Evolutionary conservation across 352 stramenopile genomes (phyloP), one percentile per base, ranked within the genome.

Genomic region (Phytophthora idaei): DNA sequence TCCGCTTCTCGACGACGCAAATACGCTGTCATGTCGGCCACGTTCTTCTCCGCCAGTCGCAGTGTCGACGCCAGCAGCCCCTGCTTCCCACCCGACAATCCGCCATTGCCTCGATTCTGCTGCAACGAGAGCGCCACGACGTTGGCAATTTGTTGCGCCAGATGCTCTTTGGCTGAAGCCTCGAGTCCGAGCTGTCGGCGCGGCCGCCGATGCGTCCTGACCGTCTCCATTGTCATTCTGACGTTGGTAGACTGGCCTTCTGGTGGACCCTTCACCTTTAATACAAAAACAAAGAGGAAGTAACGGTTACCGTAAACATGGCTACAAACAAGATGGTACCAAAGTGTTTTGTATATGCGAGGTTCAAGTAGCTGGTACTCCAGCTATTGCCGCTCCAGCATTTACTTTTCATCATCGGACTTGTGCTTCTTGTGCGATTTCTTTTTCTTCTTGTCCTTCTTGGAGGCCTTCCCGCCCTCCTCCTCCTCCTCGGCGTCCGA

Each of bases 351-450:
- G 32, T 61, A 31, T 57, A 57, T 72, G 59, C 4, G 10, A 57
- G 41, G 41, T 25, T 14, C 10, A 48, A 48, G 10, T 7, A 31
- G 14, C 17, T 42, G 12, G n/a, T 39, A 21, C 32, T 62, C n/a
- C 60, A 55, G 28, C 52, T 36, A 56, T 31, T 52, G 27, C 21
- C 46, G 21, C 28, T 34, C 4, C 49, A 32, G 31, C 31, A 42
- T 39, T 67, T 74, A 77, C 60, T 77, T 65, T 71, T 74, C 66
- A 36, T 59, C 57, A 25, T 32, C 66, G 28, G 57, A 56, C 57
- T 85, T 86, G 44, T 60, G 66, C 57, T 86, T 89, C 61, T 88
- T 91, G 52, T 87, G 73, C 64, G 86, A 88, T 65, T 89, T 89
- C 64, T 87, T 87, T 69, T 86, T 84, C 39, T 88, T 85, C 49